A percentile compares a stretch with the other conserved stretches of the same genome.
Conservation (phyloP, 148 eudicot species). For the Vaccinium macrocarpon region DNA sequence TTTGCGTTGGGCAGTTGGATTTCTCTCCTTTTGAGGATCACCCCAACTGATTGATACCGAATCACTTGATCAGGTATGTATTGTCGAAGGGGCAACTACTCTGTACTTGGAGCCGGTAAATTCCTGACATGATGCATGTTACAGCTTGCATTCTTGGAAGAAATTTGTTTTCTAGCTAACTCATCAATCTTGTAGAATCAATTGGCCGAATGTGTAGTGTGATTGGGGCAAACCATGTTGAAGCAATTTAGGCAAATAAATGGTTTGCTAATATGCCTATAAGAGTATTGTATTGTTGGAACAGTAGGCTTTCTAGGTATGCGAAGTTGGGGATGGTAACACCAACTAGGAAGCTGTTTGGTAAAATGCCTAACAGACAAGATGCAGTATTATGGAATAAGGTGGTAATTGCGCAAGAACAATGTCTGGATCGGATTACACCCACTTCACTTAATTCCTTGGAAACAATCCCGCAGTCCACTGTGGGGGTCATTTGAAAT, state of each 20-base stretch:
- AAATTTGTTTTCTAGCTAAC: background rate
- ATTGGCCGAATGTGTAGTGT: slow-evolving; percentile 53
- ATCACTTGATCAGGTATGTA: background rate
- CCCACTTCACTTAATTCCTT: background rate
- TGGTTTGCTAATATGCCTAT: slow-evolving; percentile 70
- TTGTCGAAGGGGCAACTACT: background rate
- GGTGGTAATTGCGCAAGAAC: slow-evolving; percentile 31
- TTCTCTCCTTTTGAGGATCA: background rate
- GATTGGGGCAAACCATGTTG: slow-evolving; percentile 48
- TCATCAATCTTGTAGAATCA: slow-evolving; percentile 45
- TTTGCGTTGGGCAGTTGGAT: too few relatives aligned
- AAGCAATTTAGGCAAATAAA: slow-evolving; percentile 37
- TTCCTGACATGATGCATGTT: background rate
- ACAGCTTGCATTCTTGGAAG: background rate
- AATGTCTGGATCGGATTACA: background rate
- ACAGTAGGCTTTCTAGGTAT: slow-evolving; percentile 80
- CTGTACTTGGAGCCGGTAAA: background rate
- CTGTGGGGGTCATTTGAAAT: background rate
- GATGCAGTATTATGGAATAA: slow-evolving; percentile 81
- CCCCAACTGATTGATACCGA: background rate
- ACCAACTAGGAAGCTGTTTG: slow-evolving; percentile 54
- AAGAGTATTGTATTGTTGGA: slow-evolving; percentile 70
- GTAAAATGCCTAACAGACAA: slow-evolving; percentile 41
- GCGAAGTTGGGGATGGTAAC: slow-evolving; percentile 52
- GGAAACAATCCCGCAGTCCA: background rate